Evolutionary conservation across 257 asterid genomes (phyloP), one percentile per base, ranked within the genome.

Genomic region (Lavandula angustifolia): DNA sequence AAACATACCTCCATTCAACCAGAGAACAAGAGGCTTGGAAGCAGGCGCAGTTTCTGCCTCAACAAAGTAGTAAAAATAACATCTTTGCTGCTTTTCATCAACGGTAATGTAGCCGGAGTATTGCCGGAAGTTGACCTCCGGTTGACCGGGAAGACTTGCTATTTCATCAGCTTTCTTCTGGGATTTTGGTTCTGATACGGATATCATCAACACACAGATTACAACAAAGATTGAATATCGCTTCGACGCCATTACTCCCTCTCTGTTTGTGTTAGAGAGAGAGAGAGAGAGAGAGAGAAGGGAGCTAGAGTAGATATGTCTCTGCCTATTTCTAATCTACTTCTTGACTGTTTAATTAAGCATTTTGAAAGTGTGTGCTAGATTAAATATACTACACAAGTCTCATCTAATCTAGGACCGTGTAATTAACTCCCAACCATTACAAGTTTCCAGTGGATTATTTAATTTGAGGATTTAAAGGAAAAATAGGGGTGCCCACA

Each of bases 21-120:
- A 86, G 5, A 86, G 85, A 73, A 81, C 91, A 34, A 86, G 85
- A 61, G 90, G 94, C 82, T 80, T 86, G 17, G 91, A 78, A 76
- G 71, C 74, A 1, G 85, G 85, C 1, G 70, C 63, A 12, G 51
- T 74, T 78, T 82, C 89, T 2, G 95, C 87, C 57, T 84, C 89
- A 41, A 81, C 95, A 57, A 86, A 84, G 74, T 83, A 86, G 54
- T 83, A 86, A 68, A 83, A 86, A 54, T 77, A 78, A 1, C 81
- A 69, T 65, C 87, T 81, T 72, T 81, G 60, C 12, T 71, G 75
- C 40, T 66, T 64, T 52, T 64, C 75, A 70, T 80, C 85, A 47
- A 79, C 73, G 46, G 74, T 68, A 6, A 83, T 54, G 67, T 78
- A 80, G 9, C 89, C 89, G 17, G 89, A 73, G 52, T 60, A 79